Conservation (phyloP, 176 grass and related monocot species). For the Miscanthus lutarioriparius region DNA sequence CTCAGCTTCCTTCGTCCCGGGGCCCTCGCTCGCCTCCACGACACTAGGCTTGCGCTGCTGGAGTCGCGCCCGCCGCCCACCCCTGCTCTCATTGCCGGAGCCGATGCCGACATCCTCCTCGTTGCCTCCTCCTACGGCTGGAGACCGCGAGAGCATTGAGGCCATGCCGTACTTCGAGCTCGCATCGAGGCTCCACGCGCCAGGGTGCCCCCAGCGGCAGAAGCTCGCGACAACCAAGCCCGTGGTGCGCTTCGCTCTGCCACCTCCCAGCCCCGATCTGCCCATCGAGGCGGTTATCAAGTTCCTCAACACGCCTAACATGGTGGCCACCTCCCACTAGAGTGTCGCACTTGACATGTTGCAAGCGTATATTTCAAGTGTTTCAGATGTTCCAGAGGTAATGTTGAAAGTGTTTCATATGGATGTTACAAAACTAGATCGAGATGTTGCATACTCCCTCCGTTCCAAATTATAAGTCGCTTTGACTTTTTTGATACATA, state of each 20-base stretch:
- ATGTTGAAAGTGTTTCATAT: too few species aligned
- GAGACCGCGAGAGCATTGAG: background rate
- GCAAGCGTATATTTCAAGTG: too few species aligned
- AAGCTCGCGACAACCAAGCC: conserved; percentile 55
- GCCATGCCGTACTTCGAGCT: conserved; percentile 40
- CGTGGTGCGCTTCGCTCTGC: conserved; percentile 44
- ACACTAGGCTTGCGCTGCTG: conserved; percentile 43
- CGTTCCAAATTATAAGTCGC: too few species aligned
- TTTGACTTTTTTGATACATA: too few species aligned
- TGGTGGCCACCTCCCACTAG: background rate
- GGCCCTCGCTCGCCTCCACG: conserved; percentile 66
- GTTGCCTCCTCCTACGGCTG: too few species aligned
- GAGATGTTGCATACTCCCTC: too few species aligned
- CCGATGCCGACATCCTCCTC: too few species aligned
- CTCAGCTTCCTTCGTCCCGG: conserved; percentile 67
- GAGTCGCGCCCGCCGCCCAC: background rate
- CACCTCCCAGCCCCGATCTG: conserved; percentile 31
- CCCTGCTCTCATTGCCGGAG: too few species aligned
- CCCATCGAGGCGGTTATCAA: conserved; percentile 39
- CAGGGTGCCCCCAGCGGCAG: conserved; percentile 50
- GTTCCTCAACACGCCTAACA: conserved; percentile 48
- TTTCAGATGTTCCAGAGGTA: too few species aligned
- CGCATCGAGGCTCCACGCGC: conserved; percentile 21
- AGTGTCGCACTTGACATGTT: too few species aligned
- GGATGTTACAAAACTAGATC: too few species aligned